Percentiles rank a stretch among this genome's conserved stretches.
Conservation (phyloP, 1,284 basidiomycete genomes). For the Cutaneotrichosporon dermatis region DNA sequence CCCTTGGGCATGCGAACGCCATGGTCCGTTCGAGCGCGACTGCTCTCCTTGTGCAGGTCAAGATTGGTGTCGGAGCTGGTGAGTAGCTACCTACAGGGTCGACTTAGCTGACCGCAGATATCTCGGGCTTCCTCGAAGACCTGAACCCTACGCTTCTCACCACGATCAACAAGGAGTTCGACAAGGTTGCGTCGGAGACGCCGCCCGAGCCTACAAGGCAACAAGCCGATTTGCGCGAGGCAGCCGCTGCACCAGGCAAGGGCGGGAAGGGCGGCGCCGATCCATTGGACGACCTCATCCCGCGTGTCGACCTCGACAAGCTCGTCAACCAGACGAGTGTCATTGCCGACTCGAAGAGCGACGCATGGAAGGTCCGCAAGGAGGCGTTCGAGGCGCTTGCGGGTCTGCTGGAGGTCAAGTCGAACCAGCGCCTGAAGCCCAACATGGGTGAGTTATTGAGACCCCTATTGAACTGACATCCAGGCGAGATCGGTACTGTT, state of each 20-base stretch:
- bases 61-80: constrained; percentile 86
- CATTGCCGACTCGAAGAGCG: constrained; percentile 75
- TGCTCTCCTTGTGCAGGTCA: constrained; percentile 84
- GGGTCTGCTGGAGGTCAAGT: constrained; percentile 76
- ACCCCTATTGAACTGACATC: constrained; percentile 1
- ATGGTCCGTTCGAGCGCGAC: constrained; percentile 93
- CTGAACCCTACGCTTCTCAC: constrained; percentile 89
- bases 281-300: constrained; percentile 88
- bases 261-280: constrained; percentile 55
- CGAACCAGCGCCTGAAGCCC: constrained; percentile 87
- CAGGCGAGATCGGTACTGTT: constrained; percentile 83
- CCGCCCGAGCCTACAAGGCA: constrained; percentile 75
- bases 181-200: constrained; percentile 77
- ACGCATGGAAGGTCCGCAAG: constrained; percentile 96
- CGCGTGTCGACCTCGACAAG: constrained; percentile 86
- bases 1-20: constrained; percentile 90
- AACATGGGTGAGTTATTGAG: constrained; percentile 64
- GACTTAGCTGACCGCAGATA: constrained; percentile 54
- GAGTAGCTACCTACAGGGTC: constrained; percentile 35
- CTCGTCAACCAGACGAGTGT: constrained; percentile 81
- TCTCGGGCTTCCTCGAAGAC: constrained; percentile 89
- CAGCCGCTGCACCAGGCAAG: constrained; percentile 41
- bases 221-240: constrained; percentile 67
- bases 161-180: constrained; percentile 89
- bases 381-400: constrained; percentile 86